These are phyloP conservation scores for Serendipita sp. DNA, from an alignment of 768 basidiomycete species.

Conservation along the genomic window DNA sequence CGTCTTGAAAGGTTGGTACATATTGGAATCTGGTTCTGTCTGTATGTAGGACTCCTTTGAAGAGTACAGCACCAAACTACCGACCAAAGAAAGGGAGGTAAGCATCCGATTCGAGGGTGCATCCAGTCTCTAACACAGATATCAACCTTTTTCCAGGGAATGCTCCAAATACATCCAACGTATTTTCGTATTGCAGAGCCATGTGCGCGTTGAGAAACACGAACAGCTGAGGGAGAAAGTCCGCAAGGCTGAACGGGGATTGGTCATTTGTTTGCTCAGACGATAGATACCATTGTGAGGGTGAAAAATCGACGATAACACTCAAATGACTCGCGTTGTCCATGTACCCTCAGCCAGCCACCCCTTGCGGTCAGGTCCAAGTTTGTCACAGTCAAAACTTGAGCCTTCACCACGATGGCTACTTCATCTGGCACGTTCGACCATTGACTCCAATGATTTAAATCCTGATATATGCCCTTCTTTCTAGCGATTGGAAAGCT, in stretches of 20 bases:
- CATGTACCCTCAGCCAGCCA: slow-evolving; percentile 19
- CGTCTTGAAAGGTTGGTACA: slow-evolving; percentile 68
- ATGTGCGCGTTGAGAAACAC: slow-evolving; percentile 89
- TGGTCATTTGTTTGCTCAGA: slow-evolving; percentile 29
- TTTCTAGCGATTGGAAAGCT: slow-evolving; percentile 51
- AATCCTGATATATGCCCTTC: background rate
- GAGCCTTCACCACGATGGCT: background rate
- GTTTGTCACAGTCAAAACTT: background rate
- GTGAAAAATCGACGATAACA: slow-evolving; percentile 73
- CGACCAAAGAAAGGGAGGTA: background rate
- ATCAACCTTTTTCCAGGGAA: slow-evolving; percentile 65
- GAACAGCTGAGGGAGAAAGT: slow-evolving; percentile 73
- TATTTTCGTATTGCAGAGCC: slow-evolving; percentile 80
- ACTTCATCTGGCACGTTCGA: background rate
- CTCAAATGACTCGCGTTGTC: slow-evolving; percentile 52
- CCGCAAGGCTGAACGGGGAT: slow-evolving; percentile 43
- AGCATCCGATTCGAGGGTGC: background rate
- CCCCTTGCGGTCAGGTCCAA: background rate
- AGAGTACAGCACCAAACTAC: slow-evolving; percentile 64
- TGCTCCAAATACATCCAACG: slow-evolving; percentile 83
- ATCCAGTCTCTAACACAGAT: background rate
- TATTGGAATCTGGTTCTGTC: slow-evolving; percentile 49
- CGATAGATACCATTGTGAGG: slow-evolving; percentile 71
- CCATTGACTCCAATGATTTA: background rate
- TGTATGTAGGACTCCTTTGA: slow-evolving; percentile 30